These are phyloP conservation scores for Penicillium sp. DNA, from an alignment of 2,329 filamentous ascomycete genomes.

Conservation along the genomic window DNA sequence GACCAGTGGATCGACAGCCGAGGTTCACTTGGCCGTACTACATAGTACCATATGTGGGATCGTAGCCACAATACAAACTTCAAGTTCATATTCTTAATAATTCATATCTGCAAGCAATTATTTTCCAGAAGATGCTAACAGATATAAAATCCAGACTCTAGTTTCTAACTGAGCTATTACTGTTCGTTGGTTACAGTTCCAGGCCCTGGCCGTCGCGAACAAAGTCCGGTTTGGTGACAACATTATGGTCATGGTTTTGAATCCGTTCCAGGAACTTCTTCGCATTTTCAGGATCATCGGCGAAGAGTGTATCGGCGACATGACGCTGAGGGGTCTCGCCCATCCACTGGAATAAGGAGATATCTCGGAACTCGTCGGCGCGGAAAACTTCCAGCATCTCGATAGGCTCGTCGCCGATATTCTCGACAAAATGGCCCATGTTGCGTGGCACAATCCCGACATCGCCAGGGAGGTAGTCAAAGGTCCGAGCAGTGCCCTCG, in stretches of 20 bases:
- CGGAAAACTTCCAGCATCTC: conserved; percentile 77
- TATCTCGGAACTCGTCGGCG: conserved; percentile 71
- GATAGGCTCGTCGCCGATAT: conserved; percentile 72
- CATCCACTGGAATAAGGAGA: conserved; percentile 76
- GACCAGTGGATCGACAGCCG: conserved; percentile 25
- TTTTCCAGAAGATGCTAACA: neutral
- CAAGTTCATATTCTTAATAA: neutral
- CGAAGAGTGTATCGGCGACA: conserved; percentile 19
- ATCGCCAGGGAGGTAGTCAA: conserved; percentile 74
- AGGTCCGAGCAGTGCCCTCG: conserved; percentile 71
- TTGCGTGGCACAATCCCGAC: conserved; percentile 75
- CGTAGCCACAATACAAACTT: neutral
- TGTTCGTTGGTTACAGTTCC: neutral
- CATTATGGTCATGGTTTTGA: neutral
- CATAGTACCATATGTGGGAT: no score
- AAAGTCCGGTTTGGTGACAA: conserved; percentile 6
- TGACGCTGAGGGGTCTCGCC: conserved; percentile 68
- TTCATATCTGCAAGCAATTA: neutral
- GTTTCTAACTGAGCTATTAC: neutral
- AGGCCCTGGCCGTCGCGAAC: conserved; percentile 51
- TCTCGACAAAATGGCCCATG: conserved; percentile 81
- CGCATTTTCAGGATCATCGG: conserved; percentile 6
- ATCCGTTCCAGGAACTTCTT: conserved; percentile 3
- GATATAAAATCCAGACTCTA: neutral
- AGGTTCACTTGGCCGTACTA: conserved; percentile 28